These are phyloP conservation scores for Zopfochytrium polystomum DNA, from an alignment of 371 early-diverging fungal species.

Conservation along the genomic window DNA sequence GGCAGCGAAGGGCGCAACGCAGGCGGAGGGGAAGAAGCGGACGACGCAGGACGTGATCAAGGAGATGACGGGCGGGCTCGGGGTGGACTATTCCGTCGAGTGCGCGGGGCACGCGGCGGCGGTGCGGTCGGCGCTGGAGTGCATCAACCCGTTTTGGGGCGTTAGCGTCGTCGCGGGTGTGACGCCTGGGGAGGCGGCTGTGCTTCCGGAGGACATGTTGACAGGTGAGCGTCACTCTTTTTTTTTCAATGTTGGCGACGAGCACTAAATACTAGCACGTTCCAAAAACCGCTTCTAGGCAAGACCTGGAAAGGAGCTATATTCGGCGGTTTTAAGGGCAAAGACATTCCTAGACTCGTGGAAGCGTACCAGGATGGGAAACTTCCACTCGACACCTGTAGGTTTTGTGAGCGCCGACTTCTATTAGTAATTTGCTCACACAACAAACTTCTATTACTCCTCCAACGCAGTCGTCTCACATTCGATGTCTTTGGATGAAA, in stretches of 20 bases:
- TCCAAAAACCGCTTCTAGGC: conserved; percentile 71
- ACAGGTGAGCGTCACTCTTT: conserved; percentile 11
- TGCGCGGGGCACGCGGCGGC: conserved; percentile 87
- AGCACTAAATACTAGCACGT: conserved; percentile 72
- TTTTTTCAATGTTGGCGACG: neutral
- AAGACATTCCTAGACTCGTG: conserved; percentile 87
- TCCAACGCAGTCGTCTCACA: conserved; percentile 65
- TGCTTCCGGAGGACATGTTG: conserved; percentile 13
- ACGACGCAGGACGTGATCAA: conserved; percentile 67
- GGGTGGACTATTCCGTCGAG: conserved; percentile 94
- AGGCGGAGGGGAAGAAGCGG: no score
- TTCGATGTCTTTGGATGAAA: conserved; percentile 69
- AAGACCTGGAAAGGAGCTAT: conserved; percentile 95
- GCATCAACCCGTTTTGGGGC: conserved; percentile 81
- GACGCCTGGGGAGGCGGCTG: conserved; percentile 88
- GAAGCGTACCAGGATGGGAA: conserved; percentile 76
- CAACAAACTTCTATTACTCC: no score
- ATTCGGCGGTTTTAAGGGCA: conserved; percentile 95
- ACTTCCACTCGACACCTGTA: conserved; percentile 76
- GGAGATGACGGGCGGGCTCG: conserved; percentile 90
- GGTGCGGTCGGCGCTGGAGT: conserved; percentile 93
- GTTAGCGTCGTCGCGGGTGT: conserved; percentile 77
- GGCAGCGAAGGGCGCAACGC: conserved; percentile 48
- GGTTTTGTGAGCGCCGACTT: conserved; percentile 4
- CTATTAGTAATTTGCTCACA: conserved; percentile 1